Base-by-base conservation (phyloP, 2,329 filamentous ascomycete genomes). In the Cladosporium oxysporum region DNA sequence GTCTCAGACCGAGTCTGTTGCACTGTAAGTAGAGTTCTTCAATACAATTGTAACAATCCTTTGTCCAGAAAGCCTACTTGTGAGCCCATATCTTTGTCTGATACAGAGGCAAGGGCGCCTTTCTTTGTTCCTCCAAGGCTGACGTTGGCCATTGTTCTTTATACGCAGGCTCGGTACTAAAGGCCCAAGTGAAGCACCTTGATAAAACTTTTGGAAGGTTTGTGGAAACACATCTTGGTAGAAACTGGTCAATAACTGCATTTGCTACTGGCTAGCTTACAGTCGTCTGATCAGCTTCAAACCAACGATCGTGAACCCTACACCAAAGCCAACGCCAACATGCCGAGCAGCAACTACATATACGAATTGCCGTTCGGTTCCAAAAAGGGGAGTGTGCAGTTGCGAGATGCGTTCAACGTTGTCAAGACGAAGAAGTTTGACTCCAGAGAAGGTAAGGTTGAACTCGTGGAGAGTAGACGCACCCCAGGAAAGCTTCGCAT, bases 361-460 rank as follows among this genome's bases (percentile, higher is more conserved):
- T 63, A 63, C 35, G 33, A 37, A 7, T 37, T 62, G 47, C 59
- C 59, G 21, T 14, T 58, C n/a, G 12, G 12, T 21, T 41, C 35
- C 35, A 41, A 41, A 18, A 21, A 16, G 7, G 18, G 41, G 35
- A 31, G 5, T n/a, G 33, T 26, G 18, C 28, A 21, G 11, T 16
- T 63, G 10, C 14, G n/a, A 11, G 18, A 53, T 18, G 60, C 26
- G 2, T 63, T 57, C 35, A 16, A 14, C 1, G 16, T 31, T 2
- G 35, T 55, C 21, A 63, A 57, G 50, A 44, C 7, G 5, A 63
- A 57, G 50, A 44, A 2, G 5, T 57, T 63, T 5, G 33, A 37
- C 6, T 57, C 60, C 7, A 21, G 60, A 23, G 50, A 63, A 29
- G 60, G 60, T 4, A 21, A 28, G 3, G 60, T 63, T 10, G 16